Percentiles rank a stretch among this genome's conserved stretches.
Conservation (phyloP, 345 rosid genomes). For the Bruguiera gymnorhiza region DNA sequence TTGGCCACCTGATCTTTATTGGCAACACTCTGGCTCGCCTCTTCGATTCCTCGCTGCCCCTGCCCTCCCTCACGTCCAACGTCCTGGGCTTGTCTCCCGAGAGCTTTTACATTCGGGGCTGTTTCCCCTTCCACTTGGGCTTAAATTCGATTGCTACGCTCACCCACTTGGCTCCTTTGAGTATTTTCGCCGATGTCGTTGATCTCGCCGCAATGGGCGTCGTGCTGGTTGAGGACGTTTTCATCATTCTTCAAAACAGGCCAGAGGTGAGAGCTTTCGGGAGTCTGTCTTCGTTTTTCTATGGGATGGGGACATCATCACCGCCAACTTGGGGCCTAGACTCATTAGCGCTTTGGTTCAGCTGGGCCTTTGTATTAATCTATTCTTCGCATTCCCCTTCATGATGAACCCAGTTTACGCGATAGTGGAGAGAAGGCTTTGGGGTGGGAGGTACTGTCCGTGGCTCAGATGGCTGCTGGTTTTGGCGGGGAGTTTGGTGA, state of each 20-base stretch:
- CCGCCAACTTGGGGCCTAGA: slow-evolving; percentile 66
- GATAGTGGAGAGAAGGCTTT: slow-evolving; percentile 68
- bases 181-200: slow-evolving; percentile 86
- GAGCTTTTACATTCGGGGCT: slow-evolving; percentile 61
- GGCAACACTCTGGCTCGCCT: slow-evolving; percentile 54
- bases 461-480: slow-evolving; percentile 84
- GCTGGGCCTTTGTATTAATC: slow-evolving; percentile 74
- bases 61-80: slow-evolving; percentile 21
- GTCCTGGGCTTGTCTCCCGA: slow-evolving; percentile 51
- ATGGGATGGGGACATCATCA: slow-evolving; percentile 88
- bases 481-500: slow-evolving; percentile 53
- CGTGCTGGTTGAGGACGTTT: slow-evolving; percentile 56
- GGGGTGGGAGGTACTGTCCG: slow-evolving; percentile 56
- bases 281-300: slow-evolving; percentile 56
- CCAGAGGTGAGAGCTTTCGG: slow-evolving; percentile 56
- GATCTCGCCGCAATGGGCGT: slow-evolving; percentile 78
- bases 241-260: slow-evolving; percentile 37
- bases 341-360: slow-evolving; percentile 59
- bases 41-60: slow-evolving; percentile 17
- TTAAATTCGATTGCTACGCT: slow-evolving; percentile 64
- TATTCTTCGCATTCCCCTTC: slow-evolving; percentile 86
- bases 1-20: slow-evolving; percentile 78
- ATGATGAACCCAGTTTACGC: slow-evolving; percentile 95
- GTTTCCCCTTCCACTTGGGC: slow-evolving; percentile 81
- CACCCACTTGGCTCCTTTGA: slow-evolving; percentile 85